Percentiles rank a stretch among this genome's conserved stretches.
Evolutionary conservation across 169 alveolate species (phyloP).

Genomic region (Theileria sp.): DNA sequence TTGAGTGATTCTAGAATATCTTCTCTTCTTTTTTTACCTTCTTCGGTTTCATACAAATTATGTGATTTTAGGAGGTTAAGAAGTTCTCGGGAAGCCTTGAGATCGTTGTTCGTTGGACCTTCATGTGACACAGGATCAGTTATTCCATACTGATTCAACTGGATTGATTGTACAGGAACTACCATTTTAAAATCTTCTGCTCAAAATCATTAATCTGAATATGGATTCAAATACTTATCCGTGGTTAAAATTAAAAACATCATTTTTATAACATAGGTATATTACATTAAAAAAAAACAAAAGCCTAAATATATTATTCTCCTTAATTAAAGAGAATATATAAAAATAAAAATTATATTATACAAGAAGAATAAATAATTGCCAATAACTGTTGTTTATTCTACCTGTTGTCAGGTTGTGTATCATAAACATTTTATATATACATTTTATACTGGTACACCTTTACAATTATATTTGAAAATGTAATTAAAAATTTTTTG

Average conservation of each 20-base stretch:
- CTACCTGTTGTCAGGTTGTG: constrained; percentile 11
- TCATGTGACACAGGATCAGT: constrained; percentile 72
- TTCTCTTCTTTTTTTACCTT: constrained; percentile 85
- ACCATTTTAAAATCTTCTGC: constrained; percentile 9
- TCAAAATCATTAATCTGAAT: background rate
- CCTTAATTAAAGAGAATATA: background rate
- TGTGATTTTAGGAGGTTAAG: constrained; percentile 72
- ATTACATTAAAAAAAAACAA: background rate
- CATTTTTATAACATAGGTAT: background rate
- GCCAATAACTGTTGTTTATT: background rate
- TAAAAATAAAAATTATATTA: background rate
- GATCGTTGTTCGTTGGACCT: constrained; percentile 80
- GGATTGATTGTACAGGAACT: background rate
- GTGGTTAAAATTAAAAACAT: background rate
- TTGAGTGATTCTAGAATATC: constrained; percentile 85
- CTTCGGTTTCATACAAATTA: constrained; percentile 86
- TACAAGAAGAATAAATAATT: background rate
- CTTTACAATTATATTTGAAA: background rate
- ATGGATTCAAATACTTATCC: constrained; percentile 6
- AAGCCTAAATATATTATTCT: background rate
- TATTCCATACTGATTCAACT: constrained; percentile 59
- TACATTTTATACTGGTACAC: constrained; percentile 1
- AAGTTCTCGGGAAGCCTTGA: constrained; percentile 75
- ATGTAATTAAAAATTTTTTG: background rate
- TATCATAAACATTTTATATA: background rate